Evolutionary conservation across 2,329 filamentous ascomycete species (phyloP).

Genomic region (Ceratocystis smalleyi): DNA sequence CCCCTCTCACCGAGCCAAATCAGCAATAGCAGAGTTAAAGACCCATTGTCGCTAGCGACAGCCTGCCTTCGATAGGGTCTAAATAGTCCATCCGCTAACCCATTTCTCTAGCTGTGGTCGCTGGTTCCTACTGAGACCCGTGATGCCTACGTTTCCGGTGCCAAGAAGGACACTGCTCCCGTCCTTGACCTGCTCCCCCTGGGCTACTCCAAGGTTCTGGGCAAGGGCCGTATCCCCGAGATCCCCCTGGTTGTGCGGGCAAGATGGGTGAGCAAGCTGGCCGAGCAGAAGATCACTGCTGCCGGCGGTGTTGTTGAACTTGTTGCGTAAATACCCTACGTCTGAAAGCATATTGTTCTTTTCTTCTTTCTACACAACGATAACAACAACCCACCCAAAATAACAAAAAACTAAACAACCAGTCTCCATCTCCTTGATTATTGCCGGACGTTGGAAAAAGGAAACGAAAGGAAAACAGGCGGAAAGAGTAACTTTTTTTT

Average conservation of each 20-base stretch:
- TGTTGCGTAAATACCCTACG: constrained; percentile 49
- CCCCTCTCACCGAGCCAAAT: neutral
- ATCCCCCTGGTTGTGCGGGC: constrained; percentile 90
- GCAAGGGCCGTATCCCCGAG: constrained; percentile 90
- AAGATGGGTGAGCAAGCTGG: constrained; percentile 86
- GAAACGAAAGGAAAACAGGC: neutral
- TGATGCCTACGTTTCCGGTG: constrained; percentile 71
- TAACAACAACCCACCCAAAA: constrained; percentile 17
- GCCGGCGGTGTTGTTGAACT: constrained; percentile 92
- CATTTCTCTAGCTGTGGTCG: constrained; percentile 60
- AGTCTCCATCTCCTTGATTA: neutral
- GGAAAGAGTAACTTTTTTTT: constrained; percentile 4
- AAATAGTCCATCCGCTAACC: constrained; percentile 21
- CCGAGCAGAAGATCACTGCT: constrained; percentile 98
- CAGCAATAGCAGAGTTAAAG: neutral
- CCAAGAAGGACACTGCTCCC: constrained; percentile 78
- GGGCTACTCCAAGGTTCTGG: constrained; percentile 97
- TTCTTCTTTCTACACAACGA: constrained; percentile 14
- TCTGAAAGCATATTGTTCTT: constrained; percentile 15
- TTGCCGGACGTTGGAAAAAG: neutral
- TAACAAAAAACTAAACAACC: constrained; percentile 17
- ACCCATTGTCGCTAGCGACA: neutral
- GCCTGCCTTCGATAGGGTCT: neutral
- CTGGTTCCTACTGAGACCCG: constrained; percentile 87
- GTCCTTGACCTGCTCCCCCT: constrained; percentile 95